Evolutionary conservation across 805 yeast genomes (phyloP), one percentile per base, ranked within the genome.

Genomic region (Jamesozyma lodderae): DNA sequence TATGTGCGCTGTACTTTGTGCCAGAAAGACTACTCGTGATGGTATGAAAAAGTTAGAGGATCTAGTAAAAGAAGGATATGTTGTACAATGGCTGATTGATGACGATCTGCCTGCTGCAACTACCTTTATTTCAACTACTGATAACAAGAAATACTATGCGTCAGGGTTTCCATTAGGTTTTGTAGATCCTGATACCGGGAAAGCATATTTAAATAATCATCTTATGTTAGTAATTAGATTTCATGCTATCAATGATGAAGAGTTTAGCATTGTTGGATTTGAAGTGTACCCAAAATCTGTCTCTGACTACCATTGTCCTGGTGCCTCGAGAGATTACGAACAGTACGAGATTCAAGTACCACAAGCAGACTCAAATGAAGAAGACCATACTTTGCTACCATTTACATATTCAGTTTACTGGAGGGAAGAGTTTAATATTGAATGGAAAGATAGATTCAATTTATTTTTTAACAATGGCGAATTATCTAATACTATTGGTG

Each of bases 211-310:
- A 22, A 75, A 87, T 59, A 86, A 84, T 55, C 95, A 87, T 56
- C 77, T 81, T 8, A 81, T 81, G 80, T 51, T 86, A 38, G 90
- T 87, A 11, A 69, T 86, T 31, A 70, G 95, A 51, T 82, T 76
- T 62, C 81, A 84, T 48, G 63, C 64, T 35, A 66, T 71, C 42
- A 58, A 66, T 53, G 62, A 66, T 23, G 60, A 62, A 14, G 58
- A 62, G 35, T 66, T 70, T 45, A 68, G 83, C 3, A 83, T 86
- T 48, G 94, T 86, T 15, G 96, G 95, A 0, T 82, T 87, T 49
- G 96, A 86, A 61, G 83, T 85, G 11, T 86, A 86, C 54, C 95
- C 95, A 9, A 79, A 76, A 55, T 81, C 92, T 38, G 88, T 82
- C 10, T 64, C 70, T 31, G 63, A 76, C 70, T 57, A 71, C 60